Base-by-base conservation (phyloP, 2,329 filamentous ascomycete genomes). In the Calcarisporium arbuscula region DNA sequence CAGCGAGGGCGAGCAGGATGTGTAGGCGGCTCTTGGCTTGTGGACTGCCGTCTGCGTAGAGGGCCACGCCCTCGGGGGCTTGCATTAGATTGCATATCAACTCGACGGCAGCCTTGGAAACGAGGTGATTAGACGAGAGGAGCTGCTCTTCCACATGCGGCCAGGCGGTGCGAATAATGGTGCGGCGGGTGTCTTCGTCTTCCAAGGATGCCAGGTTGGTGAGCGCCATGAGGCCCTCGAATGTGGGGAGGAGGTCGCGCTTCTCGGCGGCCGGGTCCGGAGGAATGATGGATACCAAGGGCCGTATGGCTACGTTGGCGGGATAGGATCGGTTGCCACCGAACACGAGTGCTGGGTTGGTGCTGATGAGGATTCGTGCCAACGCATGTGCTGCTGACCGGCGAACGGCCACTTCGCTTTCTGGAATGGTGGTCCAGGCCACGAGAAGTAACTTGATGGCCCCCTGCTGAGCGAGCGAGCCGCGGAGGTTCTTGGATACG, bases 171-270 rank as follows among this genome's bases (percentile, higher is more conserved):
- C 83, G 77, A 22, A 95, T 77, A 32, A 95, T 89, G 12, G 72
- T 67, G 22, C 73, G 68, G 28, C 81, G 74, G 6, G 75, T 71
- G 6, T 78, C 74, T 21, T 77, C 69, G 40, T 82, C 73, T 34
- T 89, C 82, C 10, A 81, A 75, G 0, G 86, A 94, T 0, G 90
- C 92, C 7, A 98, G 74, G 49, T 98, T 98, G 1, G 92, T 96
- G 22, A 98, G 74, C 0, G 92, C 90, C 57, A 96, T 82, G 8
- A 98, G 72, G 1, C 83, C 74, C 60, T 98, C 92, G 47, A 96
- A 98, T 0, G 84, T 80, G 0, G 92, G 88, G 1, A 98, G 72
- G 11, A 96, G 74, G 56, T 95, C 85, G 33, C 82, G 76, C 2
- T 76, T 75, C 29, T 80, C 75, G 3, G 70, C 65, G 2, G 67